Percentiles rank a stretch among this genome's conserved stretches.
These are phyloP conservation scores for Wilhelminamyces savonicus DNA, from an alignment of 805 yeast species.

Conservation along the genomic window DNA sequence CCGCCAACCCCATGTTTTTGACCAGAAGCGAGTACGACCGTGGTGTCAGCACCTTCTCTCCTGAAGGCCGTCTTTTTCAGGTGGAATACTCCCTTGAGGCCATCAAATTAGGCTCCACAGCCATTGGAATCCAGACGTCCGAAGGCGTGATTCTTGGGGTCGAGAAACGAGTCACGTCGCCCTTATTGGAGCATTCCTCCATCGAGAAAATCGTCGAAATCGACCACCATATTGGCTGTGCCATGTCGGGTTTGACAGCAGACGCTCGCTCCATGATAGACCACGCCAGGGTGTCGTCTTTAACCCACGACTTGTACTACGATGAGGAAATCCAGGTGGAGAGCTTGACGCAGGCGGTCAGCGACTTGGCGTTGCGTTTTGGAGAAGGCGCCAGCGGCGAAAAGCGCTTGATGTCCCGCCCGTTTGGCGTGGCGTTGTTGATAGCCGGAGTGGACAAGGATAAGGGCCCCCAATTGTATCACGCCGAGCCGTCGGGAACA, in stretches of 20 bases:
- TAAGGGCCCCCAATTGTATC: conserved; percentile 92
- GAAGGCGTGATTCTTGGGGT: conserved; percentile 97
- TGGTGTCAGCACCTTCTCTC: conserved; percentile 97
- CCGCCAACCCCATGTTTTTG: conserved; percentile 81
- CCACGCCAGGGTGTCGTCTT: conserved; percentile 87
- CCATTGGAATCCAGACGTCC: conserved; percentile 91
- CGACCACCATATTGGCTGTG: conserved; percentile 93
- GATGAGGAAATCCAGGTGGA: conserved; percentile 92
- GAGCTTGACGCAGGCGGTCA: conserved; percentile 90
- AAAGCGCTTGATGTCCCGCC: conserved; percentile 93
- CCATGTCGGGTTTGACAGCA: conserved; percentile 98
- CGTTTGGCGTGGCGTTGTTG: conserved; percentile 95
- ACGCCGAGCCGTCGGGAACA: conserved; percentile 99
- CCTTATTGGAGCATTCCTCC: conserved; percentile 83
- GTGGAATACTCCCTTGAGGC: conserved; percentile 98
- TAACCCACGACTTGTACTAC: conserved; percentile 83
- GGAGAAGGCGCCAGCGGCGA: conserved; percentile 98
- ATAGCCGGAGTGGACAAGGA: conserved; percentile 92
- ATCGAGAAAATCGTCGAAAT: conserved; percentile 95
- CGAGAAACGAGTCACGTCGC: conserved; percentile 93
- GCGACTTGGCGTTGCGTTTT: conserved; percentile 92
- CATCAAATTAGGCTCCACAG: conserved; percentile 90
- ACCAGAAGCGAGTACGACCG: conserved; percentile 99
- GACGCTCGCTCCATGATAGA: conserved; percentile 99
- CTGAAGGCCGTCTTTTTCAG: conserved; percentile 97